phyloP scores from a whole-genome alignment of 805 yeast species.

The Wickerhamomyces bisporus region DNA sequence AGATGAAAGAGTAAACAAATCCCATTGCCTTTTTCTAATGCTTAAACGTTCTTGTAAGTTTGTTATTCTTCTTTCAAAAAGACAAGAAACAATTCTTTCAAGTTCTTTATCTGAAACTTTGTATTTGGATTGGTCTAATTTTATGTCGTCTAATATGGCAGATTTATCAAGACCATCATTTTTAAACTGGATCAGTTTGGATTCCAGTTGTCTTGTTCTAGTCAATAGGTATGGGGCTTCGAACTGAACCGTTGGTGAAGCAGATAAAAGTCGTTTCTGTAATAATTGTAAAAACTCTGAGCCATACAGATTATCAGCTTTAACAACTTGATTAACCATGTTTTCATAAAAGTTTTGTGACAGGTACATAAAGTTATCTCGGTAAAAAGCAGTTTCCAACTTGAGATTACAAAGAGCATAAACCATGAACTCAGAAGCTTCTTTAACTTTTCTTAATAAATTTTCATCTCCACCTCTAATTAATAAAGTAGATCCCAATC shows the following conservation, averaged over 20 bases:
- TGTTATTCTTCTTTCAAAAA: slow-evolving; percentile 27
- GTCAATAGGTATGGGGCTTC: slow-evolving; percentile 60
- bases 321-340: slow-evolving; percentile 13
- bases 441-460: slow-evolving; percentile 60
- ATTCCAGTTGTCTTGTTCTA: slow-evolving; percentile 50
- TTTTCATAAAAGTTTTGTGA: slow-evolving; percentile 33
- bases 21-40: slow-evolving; percentile 57
- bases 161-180: slow-evolving; percentile 20
- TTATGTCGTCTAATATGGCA: slow-evolving; percentile 22
- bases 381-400: slow-evolving; percentile 69
- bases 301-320: slow-evolving; percentile 27
- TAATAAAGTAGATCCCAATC: slow-evolving; percentile 78
- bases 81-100: slow-evolving; percentile 26
- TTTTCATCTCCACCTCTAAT: slow-evolving; percentile 75
- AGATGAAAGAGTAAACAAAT: slow-evolving; percentile 44
- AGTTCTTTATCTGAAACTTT: slow-evolving; percentile 24
- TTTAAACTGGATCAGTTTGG: slow-evolving; percentile 24
- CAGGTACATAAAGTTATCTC: slow-evolving; percentile 60
- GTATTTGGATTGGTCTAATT: slow-evolving; percentile 11
- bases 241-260: slow-evolving; percentile 81
- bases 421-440: slow-evolving; percentile 73
- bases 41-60: slow-evolving; percentile 27
- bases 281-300: slow-evolving; percentile 35
- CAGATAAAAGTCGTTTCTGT: slow-evolving; percentile 55
- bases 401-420: slow-evolving; percentile 74